phyloP scores from a whole-genome alignment of 1,139 yeast genomes.

The Lodderomyces parapsilosis region DNA sequence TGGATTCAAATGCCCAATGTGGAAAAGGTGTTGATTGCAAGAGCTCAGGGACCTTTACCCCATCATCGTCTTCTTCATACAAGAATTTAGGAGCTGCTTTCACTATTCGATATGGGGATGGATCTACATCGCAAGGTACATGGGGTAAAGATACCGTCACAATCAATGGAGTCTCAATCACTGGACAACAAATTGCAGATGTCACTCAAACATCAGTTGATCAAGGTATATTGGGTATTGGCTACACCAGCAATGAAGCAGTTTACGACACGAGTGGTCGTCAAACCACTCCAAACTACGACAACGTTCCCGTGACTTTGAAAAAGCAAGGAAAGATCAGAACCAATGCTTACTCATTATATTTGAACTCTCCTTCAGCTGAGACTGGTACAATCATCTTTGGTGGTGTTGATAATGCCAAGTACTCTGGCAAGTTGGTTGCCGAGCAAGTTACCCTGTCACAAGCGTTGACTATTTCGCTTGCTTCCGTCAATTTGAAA shows the following conservation, averaged over 20 bases:
- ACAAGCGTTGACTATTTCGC: conserved; percentile 4
- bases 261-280: conserved; percentile 8
- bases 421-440: conserved; percentile 22
- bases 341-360: conserved; percentile 37
- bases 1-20: conserved; percentile 10
- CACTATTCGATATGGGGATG: conserved; percentile 14
- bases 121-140: conserved; percentile 39
- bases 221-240: conserved; percentile 23
- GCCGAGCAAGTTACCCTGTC: conserved; percentile 9
- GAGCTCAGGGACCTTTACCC: conserved; percentile 8
- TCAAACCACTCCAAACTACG: conserved; percentile 17
- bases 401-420: conserved; percentile 31
- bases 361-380: conserved; percentile 24
- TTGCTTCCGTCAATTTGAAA: conserved; percentile 5
- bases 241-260: conserved; percentile 15
- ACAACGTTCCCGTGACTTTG: conserved; percentile 31
- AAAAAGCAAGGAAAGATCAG: conserved; percentile 45
- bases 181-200: conserved; percentile 18
- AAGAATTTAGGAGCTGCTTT: conserved; percentile 11
- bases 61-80: conserved; percentile 8
- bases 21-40: conserved; percentile 2
- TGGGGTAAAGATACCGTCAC: conserved; percentile 50
- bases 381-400: conserved; percentile 26
- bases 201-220: conserved; percentile 13
- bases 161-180: conserved; percentile 14